Percentiles rank a stretch among this genome's conserved stretches.
phyloP scores from a whole-genome alignment of 1,139 yeast species.

The Suhomyces terraborum region DNA sequence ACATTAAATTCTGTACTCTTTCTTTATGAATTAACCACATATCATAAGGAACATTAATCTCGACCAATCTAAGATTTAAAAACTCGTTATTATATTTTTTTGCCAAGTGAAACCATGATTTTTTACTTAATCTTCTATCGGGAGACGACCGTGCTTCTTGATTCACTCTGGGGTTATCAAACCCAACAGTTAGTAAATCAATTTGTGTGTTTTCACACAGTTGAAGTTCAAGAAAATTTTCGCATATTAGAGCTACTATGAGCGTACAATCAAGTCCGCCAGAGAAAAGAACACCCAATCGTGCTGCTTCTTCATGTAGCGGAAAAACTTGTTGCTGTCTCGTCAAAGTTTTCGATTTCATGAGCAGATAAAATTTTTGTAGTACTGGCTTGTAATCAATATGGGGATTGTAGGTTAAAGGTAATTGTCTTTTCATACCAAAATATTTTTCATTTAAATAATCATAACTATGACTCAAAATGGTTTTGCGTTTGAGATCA shows the following conservation, averaged over 20 bases:
- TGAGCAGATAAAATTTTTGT: slow-evolving; percentile 23
- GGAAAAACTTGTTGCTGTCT: slow-evolving; percentile 67
- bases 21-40: slow-evolving; percentile 57
- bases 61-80: slow-evolving; percentile 52
- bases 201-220: slow-evolving; percentile 18
- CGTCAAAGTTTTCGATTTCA: slow-evolving; percentile 45
- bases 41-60: slow-evolving; percentile 70
- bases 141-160: slow-evolving; percentile 68
- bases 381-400: slow-evolving; percentile 4
- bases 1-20: slow-evolving; percentile 65
- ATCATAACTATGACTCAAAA: slow-evolving; percentile 15
- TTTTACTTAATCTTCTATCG: slow-evolving; percentile 71
- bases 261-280: slow-evolving; percentile 95
- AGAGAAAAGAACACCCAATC: slow-evolving; percentile 73
- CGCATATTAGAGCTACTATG: slow-evolving; percentile 53
- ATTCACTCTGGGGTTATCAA: slow-evolving; percentile 84
- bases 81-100: slow-evolving; percentile 29
- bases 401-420: slow-evolving; percentile 1
- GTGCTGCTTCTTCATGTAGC: slow-evolving; percentile 31
- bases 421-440: slow-evolving; percentile 2
- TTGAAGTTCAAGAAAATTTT: slow-evolving; percentile 19
- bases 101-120: slow-evolving; percentile 58
- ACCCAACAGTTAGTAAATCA: slow-evolving; percentile 92
- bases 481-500: slow-evolving; percentile 25
- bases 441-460: slow-evolving; percentile 3